Percentiles rank a stretch among this genome's conserved stretches.
These are phyloP conservation scores for Euphorbia tirucalli DNA, from an alignment of 345 rosid genomes.

Conservation along the genomic window DNA sequence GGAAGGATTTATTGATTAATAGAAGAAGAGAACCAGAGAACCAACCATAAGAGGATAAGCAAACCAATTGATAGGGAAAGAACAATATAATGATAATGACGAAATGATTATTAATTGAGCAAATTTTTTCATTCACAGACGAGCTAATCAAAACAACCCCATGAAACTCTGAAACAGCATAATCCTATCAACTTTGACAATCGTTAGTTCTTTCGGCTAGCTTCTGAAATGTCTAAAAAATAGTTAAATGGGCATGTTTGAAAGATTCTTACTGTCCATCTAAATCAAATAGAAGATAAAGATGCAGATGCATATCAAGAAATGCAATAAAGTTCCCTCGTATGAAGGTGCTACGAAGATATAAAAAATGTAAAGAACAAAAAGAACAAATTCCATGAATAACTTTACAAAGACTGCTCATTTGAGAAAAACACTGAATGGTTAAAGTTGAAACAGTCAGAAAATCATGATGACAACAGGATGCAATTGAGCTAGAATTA, in stretches of 20 bases:
- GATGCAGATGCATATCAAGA: slow-evolving; percentile 22
- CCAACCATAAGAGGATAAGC: not conserved
- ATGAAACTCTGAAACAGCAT: not conserved
- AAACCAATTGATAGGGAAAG: not conserved
- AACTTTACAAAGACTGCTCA: slow-evolving; percentile 26
- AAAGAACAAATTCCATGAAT: slow-evolving; percentile 22
- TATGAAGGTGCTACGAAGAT: slow-evolving; percentile 16
- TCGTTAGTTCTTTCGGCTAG: slow-evolving; percentile 8
- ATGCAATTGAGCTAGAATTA: slow-evolving; percentile 1
- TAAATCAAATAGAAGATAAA: slow-evolving; percentile 13
- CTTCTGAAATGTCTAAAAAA: slow-evolving; percentile 18
- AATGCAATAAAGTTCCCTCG: slow-evolving; percentile 11
- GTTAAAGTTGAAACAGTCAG: slow-evolving; percentile 26
- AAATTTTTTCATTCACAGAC: not conserved
- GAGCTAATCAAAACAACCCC: not conserved
- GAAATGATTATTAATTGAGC: not conserved
- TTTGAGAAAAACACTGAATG: slow-evolving; percentile 12
- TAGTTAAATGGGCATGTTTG: slow-evolving; percentile 16
- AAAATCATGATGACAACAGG: slow-evolving; percentile 11
- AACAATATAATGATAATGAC: not conserved
- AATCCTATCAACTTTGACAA: not conserved
- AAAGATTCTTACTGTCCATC: slow-evolving; percentile 21
- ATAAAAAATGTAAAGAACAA: slow-evolving; percentile 22
- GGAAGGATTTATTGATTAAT: not conserved
- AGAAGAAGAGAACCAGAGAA: not conserved